These are phyloP conservation scores for Ramalina intermedia DNA, from an alignment of 495 filamentous ascomycete genomes.

Conservation along the genomic window DNA sequence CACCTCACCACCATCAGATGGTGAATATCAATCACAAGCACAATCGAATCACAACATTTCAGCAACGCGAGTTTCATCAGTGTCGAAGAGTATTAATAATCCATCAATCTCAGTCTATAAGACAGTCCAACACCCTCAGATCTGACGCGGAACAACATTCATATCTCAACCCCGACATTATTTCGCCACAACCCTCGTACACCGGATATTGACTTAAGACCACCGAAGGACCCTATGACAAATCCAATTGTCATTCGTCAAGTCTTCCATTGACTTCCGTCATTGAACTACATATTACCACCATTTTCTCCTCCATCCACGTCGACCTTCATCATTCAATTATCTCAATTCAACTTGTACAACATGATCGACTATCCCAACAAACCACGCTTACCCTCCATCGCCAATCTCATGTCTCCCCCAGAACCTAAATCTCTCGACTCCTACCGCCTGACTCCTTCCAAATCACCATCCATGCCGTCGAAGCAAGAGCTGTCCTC, in stretches of 20 bases:
- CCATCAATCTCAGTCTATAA: background rate
- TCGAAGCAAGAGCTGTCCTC: constrained; percentile 19
- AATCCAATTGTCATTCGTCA: constrained; percentile 6
- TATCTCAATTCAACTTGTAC: background rate
- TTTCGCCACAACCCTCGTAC: background rate
- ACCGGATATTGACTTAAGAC: constrained; percentile 12
- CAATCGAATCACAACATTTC: background rate
- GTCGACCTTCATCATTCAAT: constrained; percentile 2
- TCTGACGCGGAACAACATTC: background rate
- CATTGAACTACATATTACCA: constrained; percentile 1
- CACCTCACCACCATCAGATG: background rate
- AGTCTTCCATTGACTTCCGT: constrained; percentile 28
- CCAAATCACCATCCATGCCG: constrained; percentile 22
- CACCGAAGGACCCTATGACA: constrained; percentile 9
- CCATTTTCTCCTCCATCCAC: background rate
- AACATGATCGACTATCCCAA: constrained; percentile 21
- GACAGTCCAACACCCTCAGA: background rate
- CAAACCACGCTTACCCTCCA: constrained; percentile 37
- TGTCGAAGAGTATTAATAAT: background rate
- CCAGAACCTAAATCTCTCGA: constrained; percentile 52
- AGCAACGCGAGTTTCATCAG: background rate
- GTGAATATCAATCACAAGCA: background rate
- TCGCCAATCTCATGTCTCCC: constrained; percentile 60
- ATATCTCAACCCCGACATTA: background rate
- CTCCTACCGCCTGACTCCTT: constrained; percentile 31